Percentiles rank a stretch among this genome's conserved stretches.
Evolutionary conservation across 2,329 filamentous ascomycete species (phyloP).

Genomic region (Hypoxylon sp.): DNA sequence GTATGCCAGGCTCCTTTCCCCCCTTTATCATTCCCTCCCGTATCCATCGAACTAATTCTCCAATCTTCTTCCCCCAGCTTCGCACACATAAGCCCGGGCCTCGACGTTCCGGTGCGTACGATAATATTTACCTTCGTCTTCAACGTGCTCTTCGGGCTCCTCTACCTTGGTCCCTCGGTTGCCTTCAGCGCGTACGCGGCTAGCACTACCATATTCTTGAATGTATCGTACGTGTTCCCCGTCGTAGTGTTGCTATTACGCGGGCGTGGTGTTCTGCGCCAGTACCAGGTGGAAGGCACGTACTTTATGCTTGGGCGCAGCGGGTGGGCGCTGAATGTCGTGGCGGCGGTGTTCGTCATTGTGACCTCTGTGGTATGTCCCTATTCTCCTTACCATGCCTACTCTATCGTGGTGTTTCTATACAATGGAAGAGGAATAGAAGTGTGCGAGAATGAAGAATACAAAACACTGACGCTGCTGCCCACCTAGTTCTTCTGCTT

Average conservation of each 20-base stretch:
- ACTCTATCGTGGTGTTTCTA: background rate
- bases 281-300: constrained; percentile 48
- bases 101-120: constrained; percentile 61
- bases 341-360: constrained; percentile 57
- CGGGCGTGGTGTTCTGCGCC: constrained; percentile 54
- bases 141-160: constrained; percentile 62
- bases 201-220: constrained; percentile 62
- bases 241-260: constrained; percentile 58
- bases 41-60: background rate
- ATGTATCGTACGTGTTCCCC: constrained; percentile 63
- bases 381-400: too few species aligned
- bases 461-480: constrained; percentile 11
- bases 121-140: constrained; percentile 61
- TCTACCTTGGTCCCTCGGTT: constrained; percentile 63
- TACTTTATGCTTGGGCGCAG: constrained; percentile 53
- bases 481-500: constrained; percentile 55
- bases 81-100: constrained; percentile 55
- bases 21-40: background rate
- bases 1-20: constrained; percentile 36
- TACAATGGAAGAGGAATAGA: background rate
- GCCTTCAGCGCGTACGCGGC: constrained; percentile 64
- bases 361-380: constrained; percentile 56
- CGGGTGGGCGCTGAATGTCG: constrained; percentile 54
- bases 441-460: background rate
- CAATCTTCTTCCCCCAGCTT: constrained; percentile 45